A percentile compares a stretch with the other conserved stretches of the same genome.
phyloP scores from a whole-genome alignment of 2,329 filamentous ascomycete species.

The Taxawa tesnikishii region DNA sequence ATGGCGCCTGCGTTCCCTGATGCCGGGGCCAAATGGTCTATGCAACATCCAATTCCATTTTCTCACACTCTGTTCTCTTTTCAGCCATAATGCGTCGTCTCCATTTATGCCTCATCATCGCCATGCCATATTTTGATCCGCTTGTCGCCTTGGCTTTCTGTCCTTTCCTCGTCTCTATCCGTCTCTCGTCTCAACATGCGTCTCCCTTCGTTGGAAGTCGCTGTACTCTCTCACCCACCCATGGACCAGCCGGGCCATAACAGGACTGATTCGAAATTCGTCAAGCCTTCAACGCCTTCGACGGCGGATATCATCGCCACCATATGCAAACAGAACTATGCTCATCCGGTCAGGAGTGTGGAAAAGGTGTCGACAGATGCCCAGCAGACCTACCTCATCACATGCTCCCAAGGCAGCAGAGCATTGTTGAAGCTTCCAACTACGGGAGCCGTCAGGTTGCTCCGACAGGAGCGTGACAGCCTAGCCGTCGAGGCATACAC shows the following conservation, averaged over 20 bases:
- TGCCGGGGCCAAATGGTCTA: too few relatives aligned
- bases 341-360: slow-evolving; percentile 14
- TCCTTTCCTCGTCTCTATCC: too few relatives aligned
- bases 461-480: slow-evolving; percentile 30
- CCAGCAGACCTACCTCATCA: slow-evolving; percentile 30
- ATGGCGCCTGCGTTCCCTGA: too few relatives aligned
- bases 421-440: slow-evolving; percentile 30
- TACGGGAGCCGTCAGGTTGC: slow-evolving; percentile 21
- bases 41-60: too few relatives aligned
- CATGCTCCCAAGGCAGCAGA: slow-evolving; percentile 23
- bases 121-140: too few relatives aligned
- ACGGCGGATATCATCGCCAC: slow-evolving; percentile 6
- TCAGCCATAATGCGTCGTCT: too few relatives aligned
- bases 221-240: neutral
- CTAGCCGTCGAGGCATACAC: slow-evolving; percentile 26
- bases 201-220: neutral
- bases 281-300: neutral
- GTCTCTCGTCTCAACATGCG: neutral
- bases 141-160: too few relatives aligned
- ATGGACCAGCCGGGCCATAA: neutral
- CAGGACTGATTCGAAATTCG: neutral
- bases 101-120: too few relatives aligned
- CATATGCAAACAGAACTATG: slow-evolving; percentile 12
- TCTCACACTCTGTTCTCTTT: too few relatives aligned
- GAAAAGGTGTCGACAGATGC: slow-evolving; percentile 16